Base-by-base conservation (phyloP, 345 rosid genomes). In the Turritis glabra region DNA sequence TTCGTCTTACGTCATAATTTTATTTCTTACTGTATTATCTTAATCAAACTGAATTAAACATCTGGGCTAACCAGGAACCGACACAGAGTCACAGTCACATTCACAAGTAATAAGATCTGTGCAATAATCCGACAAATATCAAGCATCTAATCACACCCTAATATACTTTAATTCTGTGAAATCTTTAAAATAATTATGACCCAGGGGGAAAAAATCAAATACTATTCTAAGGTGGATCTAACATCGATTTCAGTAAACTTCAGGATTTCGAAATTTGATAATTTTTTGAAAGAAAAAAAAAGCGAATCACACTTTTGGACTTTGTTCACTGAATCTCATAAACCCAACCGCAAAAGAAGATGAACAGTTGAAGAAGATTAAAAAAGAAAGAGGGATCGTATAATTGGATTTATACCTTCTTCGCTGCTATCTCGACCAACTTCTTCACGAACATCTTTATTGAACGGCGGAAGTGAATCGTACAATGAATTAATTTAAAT, bases 401-500 rank as follows among this genome's bases (percentile, higher is more conserved):
- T 9, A 25, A 38, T 46, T 26, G 55, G 60, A 33, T 22, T 17
- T 27, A 22, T 72, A 78, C 78, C 81, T 78, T 78, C 66, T 67
- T 72, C 14, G 74, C 57, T 50, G 78, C 81, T 33, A 11, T 78
- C 59, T 78, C 81, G 59, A 78, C 81, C 21, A 78, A 64, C 33
- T 73, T 73, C 74, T 78, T 78, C 17, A 78, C 78, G 71, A 78
- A 78, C 81, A 78, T 78, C 65, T 78, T 54, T 32, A 8, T 63
- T 5, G 3, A 48, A n/a, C 53, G 26, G 37, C 18, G 15, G 15
- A 73, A 73, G 57, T 40, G 53, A 14, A 67, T 48, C 68, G 25
- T 15, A 50, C 18, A 2, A 32, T 30, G 19, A 23, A n/a, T 9
- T 74, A 5, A 3, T 60, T 59, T 11, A 14, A 48, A 54, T 18